Evolutionary conservation across 31 red algal genomes (phyloP), one percentile per base, ranked within the genome.

Genomic region (Endocladia muricata): DNA sequence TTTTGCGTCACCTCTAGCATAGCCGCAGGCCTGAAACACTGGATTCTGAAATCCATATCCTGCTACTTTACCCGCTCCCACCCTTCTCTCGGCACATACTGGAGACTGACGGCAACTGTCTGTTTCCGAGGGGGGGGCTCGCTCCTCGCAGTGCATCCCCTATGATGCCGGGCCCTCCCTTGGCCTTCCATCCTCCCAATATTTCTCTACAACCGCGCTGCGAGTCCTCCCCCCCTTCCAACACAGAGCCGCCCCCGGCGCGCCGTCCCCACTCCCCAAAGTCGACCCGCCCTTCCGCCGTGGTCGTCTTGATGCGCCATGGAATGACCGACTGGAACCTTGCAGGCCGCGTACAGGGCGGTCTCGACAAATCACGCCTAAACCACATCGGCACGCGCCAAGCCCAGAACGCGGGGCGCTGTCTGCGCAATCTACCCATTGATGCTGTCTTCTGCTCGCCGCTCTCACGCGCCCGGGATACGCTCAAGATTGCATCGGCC

Each of bases 301-400:
- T 34, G 17, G 71, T 91, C 42, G 56, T 91, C 34, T 54, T 91
- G 2, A 61, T 91, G 72, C 88, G 88, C 21, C 78, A 91, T 65
- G 88, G 88, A 64, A 78, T 78, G 70, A 91, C 88, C 39, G 73
- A 91, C 42, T 91, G 88, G 88, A 91, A 91, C 62, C 67, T 43
- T 29, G 79, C 48, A 13, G 88, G 88, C 72, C 69, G 88, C 31
- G 70, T 83, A 15, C 88, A 91, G 65, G 88, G 78, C 40, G 72
- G 74, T 22, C 72, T 91, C 1, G 78, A 91, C 40, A 78, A 62
- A 15, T 91, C 88, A 30, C 71, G 88, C 37, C 54, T 91, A 36
- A 91, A 82, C 40, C 48, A 33, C 34, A 61, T 51, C 6, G 83
- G 72, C 21, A 77, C 78, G 57, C 58, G 42, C 11, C 86, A 90